phyloP scores from a whole-genome alignment of 2,329 filamentous ascomycete genomes.

The Teratosphaeria destructans region DNA sequence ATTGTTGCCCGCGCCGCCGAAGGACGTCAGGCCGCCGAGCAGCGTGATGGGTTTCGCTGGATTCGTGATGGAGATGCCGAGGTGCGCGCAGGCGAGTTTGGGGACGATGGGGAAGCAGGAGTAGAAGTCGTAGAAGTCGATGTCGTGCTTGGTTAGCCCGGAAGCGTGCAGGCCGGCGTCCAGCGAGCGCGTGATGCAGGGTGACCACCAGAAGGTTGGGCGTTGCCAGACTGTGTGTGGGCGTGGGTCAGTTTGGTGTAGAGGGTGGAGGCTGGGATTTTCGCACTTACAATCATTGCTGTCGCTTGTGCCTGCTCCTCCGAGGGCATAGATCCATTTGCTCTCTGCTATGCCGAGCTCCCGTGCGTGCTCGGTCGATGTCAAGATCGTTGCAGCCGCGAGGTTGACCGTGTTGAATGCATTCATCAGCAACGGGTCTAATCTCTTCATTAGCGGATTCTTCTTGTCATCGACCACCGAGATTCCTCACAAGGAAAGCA shows the following conservation, averaged over 20 bases:
- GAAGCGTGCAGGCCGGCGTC: slow-evolving; percentile 43
- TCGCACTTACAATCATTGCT: slow-evolving; percentile 39
- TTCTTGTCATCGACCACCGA: background rate
- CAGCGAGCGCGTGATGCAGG: slow-evolving; percentile 48
- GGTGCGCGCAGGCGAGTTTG: slow-evolving; percentile 52
- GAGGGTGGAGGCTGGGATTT: background rate
- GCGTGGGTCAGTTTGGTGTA: background rate
- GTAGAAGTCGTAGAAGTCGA: slow-evolving; percentile 56
- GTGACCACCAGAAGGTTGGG: slow-evolving; percentile 47
- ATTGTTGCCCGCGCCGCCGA: slow-evolving; percentile 61
- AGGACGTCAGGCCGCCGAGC: slow-evolving; percentile 56
- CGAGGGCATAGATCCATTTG: slow-evolving; percentile 55
- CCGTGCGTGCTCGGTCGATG: slow-evolving; percentile 44
- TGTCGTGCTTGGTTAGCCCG: slow-evolving; percentile 37
- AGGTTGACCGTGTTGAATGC: slow-evolving; percentile 61
- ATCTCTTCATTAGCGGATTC: background rate
- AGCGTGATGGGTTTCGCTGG: slow-evolving; percentile 47
- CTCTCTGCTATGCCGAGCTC: slow-evolving; percentile 44
- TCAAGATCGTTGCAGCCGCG: slow-evolving; percentile 50
- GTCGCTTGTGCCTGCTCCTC: slow-evolving; percentile 53
- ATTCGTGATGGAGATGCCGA: slow-evolving; percentile 41
- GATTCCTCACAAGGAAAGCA: slow-evolving; percentile 49
- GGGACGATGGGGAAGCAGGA: slow-evolving; percentile 63
- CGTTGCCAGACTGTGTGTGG: slow-evolving; percentile 50
- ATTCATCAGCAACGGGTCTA: slow-evolving; percentile 60